Base-by-base conservation (phyloP, 176 grass and related monocot species). In the Panicum miliaceum region DNA sequence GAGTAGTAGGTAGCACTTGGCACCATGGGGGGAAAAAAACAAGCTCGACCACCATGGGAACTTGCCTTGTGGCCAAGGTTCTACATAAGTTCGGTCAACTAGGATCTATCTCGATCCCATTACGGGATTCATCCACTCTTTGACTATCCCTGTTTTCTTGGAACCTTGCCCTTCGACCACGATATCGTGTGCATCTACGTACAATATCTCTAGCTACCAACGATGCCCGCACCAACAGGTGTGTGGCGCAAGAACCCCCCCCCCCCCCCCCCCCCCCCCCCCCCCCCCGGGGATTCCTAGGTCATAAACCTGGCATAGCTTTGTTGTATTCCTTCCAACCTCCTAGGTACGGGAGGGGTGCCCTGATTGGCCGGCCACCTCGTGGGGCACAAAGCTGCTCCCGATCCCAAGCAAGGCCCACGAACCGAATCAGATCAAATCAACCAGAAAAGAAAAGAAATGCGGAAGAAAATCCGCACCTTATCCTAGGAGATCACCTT, bases 401-500 rank as follows among this genome's bases (percentile, higher is more conserved):
- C 16, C 3, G 47, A 34, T 58, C 54, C 29, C 3, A 71, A 58
- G 50, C 60, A 35, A 75, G 46, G 7, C 19, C 53, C 22, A 40
- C 7, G 0, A 71, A 27, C 2, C 0, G 18, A 45, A 48, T 48
- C 68, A 27, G 8, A 46, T 72, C 69, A 18, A 73, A 73, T 12
- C 15, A 9, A 6, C 5, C 3, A 22, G 4, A 13, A 13, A 6
- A 0, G 0, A 6, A 36, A 2, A 23, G 23, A 35, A 10, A 22
- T 7, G 7, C 8, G 3, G 1, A 57, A 57, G 20, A 32, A 52
- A 34, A 74, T 61, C 20, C 20, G 51, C 57, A 48, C 67, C 60
- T 48, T 73, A 79, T 84, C 81, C 37, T 45, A 11, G 12, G 8
- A 65, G 57, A 73, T 65, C 36, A 19, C 32, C 70, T 58, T 15